Percentiles rank a stretch among this genome's conserved stretches.
phyloP scores from a whole-genome alignment of 2,329 filamentous ascomycete species.

The Colletotrichum limetticola region DNA sequence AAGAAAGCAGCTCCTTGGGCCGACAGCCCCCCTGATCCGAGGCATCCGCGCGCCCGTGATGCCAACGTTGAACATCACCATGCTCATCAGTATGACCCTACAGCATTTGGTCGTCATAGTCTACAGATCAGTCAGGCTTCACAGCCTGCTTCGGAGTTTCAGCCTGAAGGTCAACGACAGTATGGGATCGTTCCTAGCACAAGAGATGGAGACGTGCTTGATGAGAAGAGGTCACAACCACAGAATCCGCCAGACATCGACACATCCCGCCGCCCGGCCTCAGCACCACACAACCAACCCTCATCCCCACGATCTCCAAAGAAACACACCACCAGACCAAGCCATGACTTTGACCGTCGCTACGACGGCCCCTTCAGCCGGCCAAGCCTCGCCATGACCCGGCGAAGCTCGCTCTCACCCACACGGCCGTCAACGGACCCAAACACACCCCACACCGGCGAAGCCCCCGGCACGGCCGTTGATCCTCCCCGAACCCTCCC shows the following conservation, averaged over 20 bases:
- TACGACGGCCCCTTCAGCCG: conserved; percentile 35
- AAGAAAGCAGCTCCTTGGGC: background rate
- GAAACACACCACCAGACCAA: background rate
- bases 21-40: background rate
- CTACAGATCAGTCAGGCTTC: conserved; percentile 11
- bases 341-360: conserved; percentile 33
- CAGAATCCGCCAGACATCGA: conserved; percentile 4
- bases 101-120: conserved; percentile 23
- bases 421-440: background rate
- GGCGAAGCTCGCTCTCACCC: conserved; percentile 1
- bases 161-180: background rate
- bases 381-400: conserved; percentile 16
- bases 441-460: background rate
- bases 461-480: background rate
- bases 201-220: background rate
- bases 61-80: background rate
- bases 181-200: background rate
- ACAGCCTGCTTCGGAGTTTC: background rate
- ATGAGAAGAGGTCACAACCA: conserved; percentile 11
- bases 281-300: background rate
- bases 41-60: background rate
- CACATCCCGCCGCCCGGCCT: background rate
- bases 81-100: background rate
- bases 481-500: background rate
- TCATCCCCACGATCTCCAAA: background rate